Percentiles rank a stretch among this genome's conserved stretches.
Conservation (phyloP, 2,329 filamentous ascomycete genomes). For the Cordyceps pruinosa region DNA sequence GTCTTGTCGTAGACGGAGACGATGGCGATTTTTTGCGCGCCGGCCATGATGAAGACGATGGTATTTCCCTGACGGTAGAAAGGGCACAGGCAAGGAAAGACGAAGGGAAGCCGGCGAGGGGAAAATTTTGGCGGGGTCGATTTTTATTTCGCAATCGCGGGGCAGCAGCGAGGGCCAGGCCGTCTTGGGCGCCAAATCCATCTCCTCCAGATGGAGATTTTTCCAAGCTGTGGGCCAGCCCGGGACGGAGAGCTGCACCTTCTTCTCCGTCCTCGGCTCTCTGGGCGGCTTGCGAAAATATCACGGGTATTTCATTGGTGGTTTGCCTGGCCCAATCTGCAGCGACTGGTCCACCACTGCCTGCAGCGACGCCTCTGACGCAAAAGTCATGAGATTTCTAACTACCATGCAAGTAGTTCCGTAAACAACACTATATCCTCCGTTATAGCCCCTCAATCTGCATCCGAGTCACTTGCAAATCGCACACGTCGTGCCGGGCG, state of each 20-base stretch:
- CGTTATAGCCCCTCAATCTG: not conserved
- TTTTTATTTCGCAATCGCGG: slow-evolving; percentile 11
- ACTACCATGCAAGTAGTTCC: not conserved
- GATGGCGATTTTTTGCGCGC: slow-evolving; percentile 65
- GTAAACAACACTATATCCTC: not conserved
- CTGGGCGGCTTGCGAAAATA: not conserved
- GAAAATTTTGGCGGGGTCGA: slow-evolving; percentile 11
- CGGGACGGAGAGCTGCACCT: not conserved
- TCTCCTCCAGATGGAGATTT: not conserved
- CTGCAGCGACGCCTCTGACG: not conserved
- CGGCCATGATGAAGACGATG: slow-evolving; percentile 24
- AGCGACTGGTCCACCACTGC: not conserved
- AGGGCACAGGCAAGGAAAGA: not conserved
- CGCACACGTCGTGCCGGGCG: slow-evolving; percentile 3
- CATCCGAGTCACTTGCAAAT: not conserved
- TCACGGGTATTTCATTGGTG: not conserved
- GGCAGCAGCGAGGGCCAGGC: slow-evolving; percentile 3
- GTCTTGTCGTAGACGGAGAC: slow-evolving; percentile 99
- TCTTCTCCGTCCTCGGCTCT: not conserved
- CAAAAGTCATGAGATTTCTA: not conserved
- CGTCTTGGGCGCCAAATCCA: not conserved
- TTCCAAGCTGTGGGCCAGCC: not conserved
- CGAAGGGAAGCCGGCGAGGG: not conserved
- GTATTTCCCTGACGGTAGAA: not conserved
- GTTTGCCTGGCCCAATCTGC: not conserved